Evolutionary conservation across 75 land plant species (phyloP), one percentile per base, ranked within the genome.

Genomic region (Cunninghamia lanceolata): DNA sequence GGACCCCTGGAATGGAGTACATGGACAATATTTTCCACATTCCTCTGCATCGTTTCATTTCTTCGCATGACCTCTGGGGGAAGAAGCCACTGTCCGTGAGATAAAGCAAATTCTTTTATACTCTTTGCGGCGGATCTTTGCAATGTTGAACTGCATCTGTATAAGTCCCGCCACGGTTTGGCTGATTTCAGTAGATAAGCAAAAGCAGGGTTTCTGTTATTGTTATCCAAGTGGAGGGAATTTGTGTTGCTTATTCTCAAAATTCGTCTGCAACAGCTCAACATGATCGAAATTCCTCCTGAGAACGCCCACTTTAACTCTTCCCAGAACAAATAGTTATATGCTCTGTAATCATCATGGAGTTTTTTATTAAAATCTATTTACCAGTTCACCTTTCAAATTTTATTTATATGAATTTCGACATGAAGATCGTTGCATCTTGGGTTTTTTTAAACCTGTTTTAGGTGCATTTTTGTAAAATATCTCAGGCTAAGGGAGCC

Each of bases 81-180:
- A 15, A 43, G 19, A 34, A 25, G 70, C 79, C 89, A 88, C 17
- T 68, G 79, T 50, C 53, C 28, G 87, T 85, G 66, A 77, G 83
- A 45, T 53, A 63, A 47, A 39, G 82, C 86, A 50, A 88, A 34
- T 15, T 42, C 45, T 40, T 40, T 39, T 38, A 77, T 39, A 1
- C 45, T 40, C 80, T 19, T 25, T 15, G 11, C n/a, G 39, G 42
- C 42, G 43, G 39, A 3, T 8, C 28, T 8, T 38, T 19, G 10
- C 21, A n/a, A 8, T 21, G 9, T 77, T 34, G 45, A 40, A 40
- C 80, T 39, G 45, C 21, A 42, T 40, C 45, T 77, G 9, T 19
- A 19, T 4, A 77, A 21, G 5, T 19, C 45, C 80, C 3, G n/a
- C 80, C 80, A 77, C 40, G 45, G 80, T 28, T 63, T 63, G 68